A percentile compares a stretch with the other conserved stretches of the same genome.
phyloP scores from a whole-genome alignment of 129 eudicot genomes.

The Arctium lappa region DNA sequence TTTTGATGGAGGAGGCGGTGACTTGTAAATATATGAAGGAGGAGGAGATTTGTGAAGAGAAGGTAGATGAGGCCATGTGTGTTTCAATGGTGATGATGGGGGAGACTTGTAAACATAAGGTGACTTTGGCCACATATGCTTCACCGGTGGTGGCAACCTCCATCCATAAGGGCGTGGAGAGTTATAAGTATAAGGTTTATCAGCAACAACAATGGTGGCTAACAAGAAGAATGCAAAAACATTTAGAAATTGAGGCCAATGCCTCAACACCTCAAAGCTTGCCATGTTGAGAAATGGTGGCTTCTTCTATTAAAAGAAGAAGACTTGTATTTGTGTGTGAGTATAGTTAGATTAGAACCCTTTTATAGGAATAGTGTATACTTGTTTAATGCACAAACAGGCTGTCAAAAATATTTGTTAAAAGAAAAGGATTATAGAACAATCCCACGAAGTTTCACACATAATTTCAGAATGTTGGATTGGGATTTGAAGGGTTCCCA shows the following conservation, averaged over 20 bases:
- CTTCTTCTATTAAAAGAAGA: background rate
- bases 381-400: background rate
- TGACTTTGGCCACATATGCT: background rate
- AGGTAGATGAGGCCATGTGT: background rate
- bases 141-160: background rate
- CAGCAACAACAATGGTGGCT: slow-evolving; percentile 1
- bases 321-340: background rate
- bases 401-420: background rate
- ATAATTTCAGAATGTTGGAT: no score
- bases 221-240: background rate
- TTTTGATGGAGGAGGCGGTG: background rate
- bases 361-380: background rate
- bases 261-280: background rate
- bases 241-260: slow-evolving; percentile 2
- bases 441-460: background rate
- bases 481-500: background rate
- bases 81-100: background rate
- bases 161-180: background rate
- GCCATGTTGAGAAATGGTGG: background rate
- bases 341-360: background rate
- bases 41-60: background rate
- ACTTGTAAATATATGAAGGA: background rate
- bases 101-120: background rate
- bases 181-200: background rate
- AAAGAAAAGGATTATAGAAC: background rate